Evolutionary conservation across 345 rosid species (phyloP), one percentile per base, ranked within the genome.

Genomic region (Citrus glauca): DNA sequence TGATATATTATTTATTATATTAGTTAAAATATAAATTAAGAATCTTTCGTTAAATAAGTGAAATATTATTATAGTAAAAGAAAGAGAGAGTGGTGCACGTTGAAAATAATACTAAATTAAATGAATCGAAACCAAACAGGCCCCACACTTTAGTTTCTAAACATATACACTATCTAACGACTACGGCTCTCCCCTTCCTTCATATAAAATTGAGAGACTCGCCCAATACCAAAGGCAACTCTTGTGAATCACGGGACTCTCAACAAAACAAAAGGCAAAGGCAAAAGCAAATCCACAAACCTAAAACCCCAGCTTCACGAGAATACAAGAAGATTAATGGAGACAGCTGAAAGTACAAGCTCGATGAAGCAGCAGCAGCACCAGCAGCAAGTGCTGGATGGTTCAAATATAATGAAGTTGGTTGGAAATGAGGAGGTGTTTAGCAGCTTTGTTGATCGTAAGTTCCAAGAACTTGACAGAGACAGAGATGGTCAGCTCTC

Each of bases 401-500:
- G 98, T 80, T 91, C 98, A 25, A 89, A 88, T 84, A 94, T 96
- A 88, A 92, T 91, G 86, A 86, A 91, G 91, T 87, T 96, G 82
- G 98, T 93, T 81, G 98, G 79, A 84, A 91, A 92, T 86, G 84
- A 94, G 67, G 83, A 86, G 87, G 98, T 92, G 67, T 94, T 92
- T 82, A 85, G 77, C 75, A 85, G 67, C 67, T 96, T 90, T 85
- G 94, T 94, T 9, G 95, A 92, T 30, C 88, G 92, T 76, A 94
- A 96, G 93, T 94, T 96, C 72, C 77, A 89, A 25, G 90, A 90
- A 76, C 86, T 96, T 20, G 98, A 96, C 60, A 87, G 65, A 37
- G 98, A 94, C 84, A 85, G 74, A 53, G 98, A 96, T 82, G 98
- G 98, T 60, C 84, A 86, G 69, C 94, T 92, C 74, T 94, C 99